phyloP scores from a whole-genome alignment of 768 basidiomycete species.

The Lactarius akahatsu region DNA sequence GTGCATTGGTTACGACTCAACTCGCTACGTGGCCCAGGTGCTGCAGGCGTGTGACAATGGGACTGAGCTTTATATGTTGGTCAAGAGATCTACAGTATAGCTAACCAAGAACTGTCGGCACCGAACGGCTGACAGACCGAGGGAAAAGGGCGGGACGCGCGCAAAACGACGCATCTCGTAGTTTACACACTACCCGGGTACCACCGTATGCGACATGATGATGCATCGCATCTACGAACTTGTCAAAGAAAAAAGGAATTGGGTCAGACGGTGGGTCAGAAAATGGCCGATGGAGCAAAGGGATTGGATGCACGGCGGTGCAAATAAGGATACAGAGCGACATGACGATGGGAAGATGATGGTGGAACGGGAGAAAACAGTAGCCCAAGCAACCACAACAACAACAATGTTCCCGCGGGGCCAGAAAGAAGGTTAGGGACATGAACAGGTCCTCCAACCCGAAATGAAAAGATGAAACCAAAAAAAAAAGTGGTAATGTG shows the following conservation, averaged over 20 bases:
- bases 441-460: constrained; percentile 9
- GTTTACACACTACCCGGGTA: not conserved
- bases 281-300: constrained; percentile 5
- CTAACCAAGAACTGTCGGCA: not conserved
- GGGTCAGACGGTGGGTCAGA: constrained; percentile 2
- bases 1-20: too few relatives aligned
- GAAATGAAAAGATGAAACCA: not conserved
- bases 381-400: constrained; percentile 7
- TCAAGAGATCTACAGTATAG: not conserved
- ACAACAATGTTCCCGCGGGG: constrained; percentile 8
- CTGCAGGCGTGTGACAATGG: not conserved
- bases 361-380: constrained; percentile 18
- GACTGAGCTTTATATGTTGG: not conserved
- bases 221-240: constrained; percentile 5
- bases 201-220: not conserved
- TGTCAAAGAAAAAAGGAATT: not conserved
- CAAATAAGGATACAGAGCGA: constrained; percentile 26
- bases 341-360: constrained; percentile 18
- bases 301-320: constrained; percentile 18
- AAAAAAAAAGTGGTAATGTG: not conserved
- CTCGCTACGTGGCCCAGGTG: too few relatives aligned
- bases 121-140: not conserved
- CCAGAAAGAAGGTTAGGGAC: not conserved
- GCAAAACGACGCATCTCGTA: not conserved
- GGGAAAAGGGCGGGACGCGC: not conserved